Conservation (phyloP, 75 land plant genomes). For the Chamaecyparis obtusa region DNA sequence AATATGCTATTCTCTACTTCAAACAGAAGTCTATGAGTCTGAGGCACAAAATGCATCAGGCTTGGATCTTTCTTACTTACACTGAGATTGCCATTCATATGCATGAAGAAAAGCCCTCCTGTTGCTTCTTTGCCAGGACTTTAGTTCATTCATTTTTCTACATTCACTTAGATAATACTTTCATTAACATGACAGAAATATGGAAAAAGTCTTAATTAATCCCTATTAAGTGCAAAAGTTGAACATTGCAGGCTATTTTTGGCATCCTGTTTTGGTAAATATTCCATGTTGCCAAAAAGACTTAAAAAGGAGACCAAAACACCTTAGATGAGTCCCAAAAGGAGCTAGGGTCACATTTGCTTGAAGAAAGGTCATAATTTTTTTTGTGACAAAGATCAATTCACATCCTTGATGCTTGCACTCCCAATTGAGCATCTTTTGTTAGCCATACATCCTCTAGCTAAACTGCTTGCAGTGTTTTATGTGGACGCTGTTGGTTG, state of each 20-base stretch:
- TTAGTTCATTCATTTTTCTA: not conserved
- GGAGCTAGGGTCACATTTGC: not conserved
- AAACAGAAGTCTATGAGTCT: not conserved
- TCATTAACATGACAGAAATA: not conserved
- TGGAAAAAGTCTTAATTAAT: not conserved
- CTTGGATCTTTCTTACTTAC: not conserved
- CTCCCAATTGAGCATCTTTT: not conserved
- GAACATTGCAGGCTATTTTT: not conserved
- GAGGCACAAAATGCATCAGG: not conserved
- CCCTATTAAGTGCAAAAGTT: not conserved
- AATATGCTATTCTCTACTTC: not conserved
- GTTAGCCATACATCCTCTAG: not conserved
- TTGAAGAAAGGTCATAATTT: not conserved
- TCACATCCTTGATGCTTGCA: not conserved
- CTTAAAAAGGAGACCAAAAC: not conserved
- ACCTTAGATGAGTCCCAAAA: not conserved
- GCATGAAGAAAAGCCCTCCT: not conserved
- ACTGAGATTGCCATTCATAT: not conserved
- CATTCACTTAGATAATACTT: too few species aligned
- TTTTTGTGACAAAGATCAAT: not conserved
- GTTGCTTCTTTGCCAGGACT: not conserved
- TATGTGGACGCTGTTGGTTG: not conserved
- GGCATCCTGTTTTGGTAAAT: not conserved
- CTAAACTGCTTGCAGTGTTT: not conserved
- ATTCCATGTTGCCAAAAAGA: not conserved